Evolutionary conservation across 2,329 filamentous ascomycete genomes (phyloP).

Genomic region (Penicillium sp.): DNA sequence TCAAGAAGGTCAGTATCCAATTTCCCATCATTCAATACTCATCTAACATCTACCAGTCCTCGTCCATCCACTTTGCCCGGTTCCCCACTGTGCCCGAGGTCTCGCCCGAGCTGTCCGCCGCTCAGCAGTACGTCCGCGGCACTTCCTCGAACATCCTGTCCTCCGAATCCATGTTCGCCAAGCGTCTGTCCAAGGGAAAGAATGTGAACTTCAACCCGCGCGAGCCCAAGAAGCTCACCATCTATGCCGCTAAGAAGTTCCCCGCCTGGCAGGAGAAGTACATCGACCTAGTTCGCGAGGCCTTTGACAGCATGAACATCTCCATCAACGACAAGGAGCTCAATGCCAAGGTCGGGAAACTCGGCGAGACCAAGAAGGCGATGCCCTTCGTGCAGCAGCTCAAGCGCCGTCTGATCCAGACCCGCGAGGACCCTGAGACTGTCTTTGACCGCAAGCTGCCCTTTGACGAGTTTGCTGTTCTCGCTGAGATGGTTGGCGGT

Average conservation of each 20-base stretch:
- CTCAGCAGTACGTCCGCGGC: conserved; percentile 72
- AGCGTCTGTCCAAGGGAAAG: conserved; percentile 93
- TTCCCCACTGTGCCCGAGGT: conserved; percentile 67
- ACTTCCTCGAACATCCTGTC: conserved; percentile 76
- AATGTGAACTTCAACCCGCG: conserved; percentile 77
- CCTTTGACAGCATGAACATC: conserved; percentile 60
- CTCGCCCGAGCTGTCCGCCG: conserved; percentile 65
- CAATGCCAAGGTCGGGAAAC: conserved; percentile 71
- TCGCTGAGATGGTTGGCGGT: conserved; percentile 71
- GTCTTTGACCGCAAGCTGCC: conserved; percentile 79
- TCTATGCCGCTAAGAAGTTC: conserved; percentile 74
- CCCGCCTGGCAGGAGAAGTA: conserved; percentile 90
- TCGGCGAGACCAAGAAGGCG: conserved; percentile 81
- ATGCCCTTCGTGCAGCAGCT: conserved; percentile 92
- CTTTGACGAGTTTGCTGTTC: conserved; percentile 75
- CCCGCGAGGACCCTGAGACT: conserved; percentile 58
- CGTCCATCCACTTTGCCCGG: conserved; percentile 70
- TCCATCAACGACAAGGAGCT: conserved; percentile 74
- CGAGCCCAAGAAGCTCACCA: conserved; percentile 83
- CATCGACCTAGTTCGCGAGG: conserved; percentile 69
- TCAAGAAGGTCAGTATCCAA: conserved; percentile 54
- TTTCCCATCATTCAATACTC: neutral
- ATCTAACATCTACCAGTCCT: conserved; percentile 42
- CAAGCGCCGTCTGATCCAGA: conserved; percentile 70
- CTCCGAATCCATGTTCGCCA: conserved; percentile 67